These are phyloP conservation scores for Fusarium sp. DNA, from an alignment of 2,329 filamentous ascomycete species.

Conservation along the genomic window DNA sequence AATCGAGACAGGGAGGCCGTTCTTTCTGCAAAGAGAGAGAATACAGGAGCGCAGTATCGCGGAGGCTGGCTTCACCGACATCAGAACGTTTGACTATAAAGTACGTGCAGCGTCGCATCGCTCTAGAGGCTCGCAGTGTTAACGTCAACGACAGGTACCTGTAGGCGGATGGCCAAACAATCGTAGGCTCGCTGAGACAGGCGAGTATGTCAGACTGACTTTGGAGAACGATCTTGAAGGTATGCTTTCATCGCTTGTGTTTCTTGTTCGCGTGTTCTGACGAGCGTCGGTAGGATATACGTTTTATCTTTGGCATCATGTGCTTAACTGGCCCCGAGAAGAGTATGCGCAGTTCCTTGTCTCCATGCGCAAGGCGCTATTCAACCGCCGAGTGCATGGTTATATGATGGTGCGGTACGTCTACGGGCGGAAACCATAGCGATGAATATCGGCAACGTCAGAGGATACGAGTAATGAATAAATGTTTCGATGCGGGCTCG, in stretches of 20 bases:
- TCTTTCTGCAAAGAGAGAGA: constrained; percentile 32
- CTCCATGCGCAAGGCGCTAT: constrained; percentile 18
- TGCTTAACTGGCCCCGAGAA: constrained; percentile 35
- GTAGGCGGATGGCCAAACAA: constrained; percentile 41
- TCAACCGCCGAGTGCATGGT: constrained; percentile 32
- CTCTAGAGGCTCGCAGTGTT: background rate
- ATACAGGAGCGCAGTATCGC: constrained; percentile 29
- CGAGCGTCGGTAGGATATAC: constrained; percentile 24
- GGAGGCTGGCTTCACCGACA: constrained; percentile 37
- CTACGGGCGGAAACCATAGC: constrained; percentile 32
- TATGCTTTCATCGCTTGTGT: background rate
- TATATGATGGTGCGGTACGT: constrained; percentile 40
- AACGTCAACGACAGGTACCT: constrained; percentile 23
- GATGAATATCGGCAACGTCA: background rate
- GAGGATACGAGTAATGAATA: background rate
- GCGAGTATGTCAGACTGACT: constrained; percentile 36
- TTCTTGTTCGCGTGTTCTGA: background rate
- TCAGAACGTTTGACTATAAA: constrained; percentile 35
- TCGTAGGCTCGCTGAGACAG: constrained; percentile 32
- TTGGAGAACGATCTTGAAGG: constrained; percentile 41
- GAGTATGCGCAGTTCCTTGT: constrained; percentile 35
- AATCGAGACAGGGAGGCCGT: constrained; percentile 4
- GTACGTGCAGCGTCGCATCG: background rate
- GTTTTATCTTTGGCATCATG: constrained; percentile 31
- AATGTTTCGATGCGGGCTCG: background rate